Conservation (phyloP, 441 rosid species). For the Geranium incanum region DNA sequence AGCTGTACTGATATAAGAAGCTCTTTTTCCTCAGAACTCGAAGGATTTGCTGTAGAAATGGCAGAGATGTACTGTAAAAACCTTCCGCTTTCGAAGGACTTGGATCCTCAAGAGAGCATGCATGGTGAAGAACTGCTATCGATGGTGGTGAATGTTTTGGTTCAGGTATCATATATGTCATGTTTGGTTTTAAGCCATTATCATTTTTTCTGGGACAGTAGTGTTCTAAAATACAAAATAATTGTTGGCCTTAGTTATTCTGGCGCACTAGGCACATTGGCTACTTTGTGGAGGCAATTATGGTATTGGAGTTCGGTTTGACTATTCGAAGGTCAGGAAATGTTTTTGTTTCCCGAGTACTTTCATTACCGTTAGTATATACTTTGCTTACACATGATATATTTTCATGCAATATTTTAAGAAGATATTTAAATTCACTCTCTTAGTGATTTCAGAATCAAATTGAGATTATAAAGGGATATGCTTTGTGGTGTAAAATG, state of each 20-base stretch:
- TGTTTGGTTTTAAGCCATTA: background rate
- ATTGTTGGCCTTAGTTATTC: conserved; percentile 47
- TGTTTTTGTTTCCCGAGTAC: conserved; percentile 16
- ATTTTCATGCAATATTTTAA: conserved; percentile 4
- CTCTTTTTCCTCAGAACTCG: conserved; percentile 49
- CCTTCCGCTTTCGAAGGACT: conserved; percentile 80
- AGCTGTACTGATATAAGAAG: conserved; percentile 18
- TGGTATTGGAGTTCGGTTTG: conserved; percentile 93
- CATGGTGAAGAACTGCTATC: conserved; percentile 91
- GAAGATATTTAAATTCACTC: background rate
- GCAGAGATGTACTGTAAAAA: conserved; percentile 61
- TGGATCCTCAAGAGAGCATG: conserved; percentile 92
- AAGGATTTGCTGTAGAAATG: conserved; percentile 53
- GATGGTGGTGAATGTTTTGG: conserved; percentile 61
- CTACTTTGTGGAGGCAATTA: conserved; percentile 78
- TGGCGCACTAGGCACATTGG: conserved; percentile 71
- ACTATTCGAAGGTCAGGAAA: conserved; percentile 58
- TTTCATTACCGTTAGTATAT: conserved; percentile 12
- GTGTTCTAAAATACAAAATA: conserved; percentile 12
- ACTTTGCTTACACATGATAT: conserved; percentile 7
- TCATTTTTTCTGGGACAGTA: background rate
- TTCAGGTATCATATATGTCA: conserved; percentile 53
- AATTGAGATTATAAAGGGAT: background rate
- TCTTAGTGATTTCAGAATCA: conserved; percentile 3
- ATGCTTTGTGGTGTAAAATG: background rate